Evolutionary conservation across 371 early-diverging fungal genomes (phyloP).

Genomic region (Umbelopsis sp.): DNA sequence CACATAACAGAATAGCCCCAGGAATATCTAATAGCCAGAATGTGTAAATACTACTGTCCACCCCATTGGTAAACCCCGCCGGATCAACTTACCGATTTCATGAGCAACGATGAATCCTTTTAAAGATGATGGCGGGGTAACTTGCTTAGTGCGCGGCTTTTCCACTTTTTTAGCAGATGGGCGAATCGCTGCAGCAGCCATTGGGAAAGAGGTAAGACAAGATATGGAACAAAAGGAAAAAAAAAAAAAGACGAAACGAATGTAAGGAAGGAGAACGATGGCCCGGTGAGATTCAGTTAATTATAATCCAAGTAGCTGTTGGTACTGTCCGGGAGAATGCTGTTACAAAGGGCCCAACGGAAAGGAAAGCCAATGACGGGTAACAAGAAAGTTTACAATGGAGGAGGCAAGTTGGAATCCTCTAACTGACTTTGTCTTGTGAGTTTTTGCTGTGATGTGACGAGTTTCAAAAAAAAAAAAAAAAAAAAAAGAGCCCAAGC

Average conservation of each 20-base stretch:
- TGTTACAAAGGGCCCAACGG: too few species aligned
- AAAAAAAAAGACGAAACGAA: neutral
- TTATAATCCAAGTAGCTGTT: too few species aligned
- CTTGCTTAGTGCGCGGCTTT: neutral
- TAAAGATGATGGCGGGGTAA: neutral
- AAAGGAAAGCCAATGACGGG: neutral
- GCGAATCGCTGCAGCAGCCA: neutral
- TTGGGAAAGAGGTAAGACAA: neutral
- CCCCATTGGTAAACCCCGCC: neutral
- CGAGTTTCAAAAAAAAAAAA: neutral
- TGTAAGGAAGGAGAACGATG: neutral
- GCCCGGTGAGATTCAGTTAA: too few species aligned
- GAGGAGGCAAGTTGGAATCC: neutral
- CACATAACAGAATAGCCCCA: neutral
- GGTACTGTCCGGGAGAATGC: too few species aligned
- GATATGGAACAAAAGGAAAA: neutral
- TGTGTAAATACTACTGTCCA: neutral
- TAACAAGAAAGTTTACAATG: neutral
- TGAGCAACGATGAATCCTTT: neutral
- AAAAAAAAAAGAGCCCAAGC: neutral
- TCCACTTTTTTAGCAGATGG: conserved; percentile 1
- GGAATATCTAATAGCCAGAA: neutral
- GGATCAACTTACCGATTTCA: conserved; percentile 12
- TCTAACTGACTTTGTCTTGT: neutral
- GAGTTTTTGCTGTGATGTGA: neutral